Conservation (phyloP, 2,329 filamentous ascomycete species). For the Colletotrichum gigasporum region DNA sequence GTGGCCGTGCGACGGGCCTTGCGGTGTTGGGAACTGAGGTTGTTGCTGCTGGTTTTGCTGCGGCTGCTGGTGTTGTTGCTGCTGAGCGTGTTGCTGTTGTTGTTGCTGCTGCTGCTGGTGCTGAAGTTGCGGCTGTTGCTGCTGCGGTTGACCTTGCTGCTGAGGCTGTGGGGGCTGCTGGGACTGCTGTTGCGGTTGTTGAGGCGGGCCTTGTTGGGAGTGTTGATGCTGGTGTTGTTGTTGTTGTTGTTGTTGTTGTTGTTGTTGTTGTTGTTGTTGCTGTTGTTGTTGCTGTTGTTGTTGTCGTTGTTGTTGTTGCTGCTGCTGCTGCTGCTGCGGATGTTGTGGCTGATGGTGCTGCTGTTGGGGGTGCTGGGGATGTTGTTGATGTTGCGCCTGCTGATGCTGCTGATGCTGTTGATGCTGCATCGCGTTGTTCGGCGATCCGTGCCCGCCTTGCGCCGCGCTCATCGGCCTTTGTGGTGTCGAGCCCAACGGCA, state of each 20-base stretch:
- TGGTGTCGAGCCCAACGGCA: slow-evolving; percentile 40
- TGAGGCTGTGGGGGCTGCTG: slow-evolving; percentile 47
- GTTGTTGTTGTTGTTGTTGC: slow-evolving; percentile 39
- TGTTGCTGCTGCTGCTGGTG: slow-evolving; percentile 45
- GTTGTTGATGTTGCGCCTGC: slow-evolving; percentile 37
- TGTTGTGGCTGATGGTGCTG: slow-evolving; percentile 48
- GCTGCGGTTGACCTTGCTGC: slow-evolving; percentile 43
- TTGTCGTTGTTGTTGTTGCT: slow-evolving; percentile 41
- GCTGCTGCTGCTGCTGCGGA: slow-evolving; percentile 41
- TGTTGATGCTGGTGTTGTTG: slow-evolving; percentile 36
- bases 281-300: slow-evolving; percentile 38
- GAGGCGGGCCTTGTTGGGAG: slow-evolving; percentile 40
- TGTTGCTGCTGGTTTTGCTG: slow-evolving; percentile 39
- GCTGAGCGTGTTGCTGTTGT: slow-evolving; percentile 48
- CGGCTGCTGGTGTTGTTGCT: slow-evolving; percentile 44
- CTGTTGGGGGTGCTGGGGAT: slow-evolving; percentile 41
- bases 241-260: slow-evolving; percentile 41
- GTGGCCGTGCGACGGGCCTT: slow-evolving; percentile 43
- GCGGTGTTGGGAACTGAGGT: slow-evolving; percentile 45
- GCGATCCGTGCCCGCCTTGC: slow-evolving; percentile 42
- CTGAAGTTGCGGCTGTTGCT: slow-evolving; percentile 41
- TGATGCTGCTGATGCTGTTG: slow-evolving; percentile 42
- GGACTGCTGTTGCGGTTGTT: slow-evolving; percentile 44
- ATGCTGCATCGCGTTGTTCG: slow-evolving; percentile 41
- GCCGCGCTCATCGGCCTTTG: slow-evolving; percentile 41